Percentiles rank a stretch among this genome's conserved stretches.
phyloP scores from a whole-genome alignment of 164 flowering plant species.

The Nymphaea thermarum region DNA sequence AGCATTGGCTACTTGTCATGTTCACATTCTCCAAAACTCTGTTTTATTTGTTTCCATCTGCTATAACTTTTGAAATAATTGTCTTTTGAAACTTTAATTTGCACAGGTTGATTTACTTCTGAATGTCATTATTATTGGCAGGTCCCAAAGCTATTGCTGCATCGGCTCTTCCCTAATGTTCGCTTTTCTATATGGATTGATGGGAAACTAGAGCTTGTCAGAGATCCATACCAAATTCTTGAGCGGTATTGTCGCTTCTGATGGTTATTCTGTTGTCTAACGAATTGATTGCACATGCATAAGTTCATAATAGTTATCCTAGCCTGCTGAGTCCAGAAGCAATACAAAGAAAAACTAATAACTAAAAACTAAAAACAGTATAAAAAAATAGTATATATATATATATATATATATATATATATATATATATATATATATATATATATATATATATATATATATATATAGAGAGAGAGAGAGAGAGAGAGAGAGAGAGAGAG shows the following conservation, averaged over 20 bases:
- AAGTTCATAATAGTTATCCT: too few relatives aligned
- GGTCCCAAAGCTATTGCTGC: conserved; percentile 89
- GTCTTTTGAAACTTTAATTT: too few relatives aligned
- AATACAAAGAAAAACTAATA: too few relatives aligned
- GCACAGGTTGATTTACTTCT: not conserved
- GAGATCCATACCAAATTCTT: conserved; percentile 86
- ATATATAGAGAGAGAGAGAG: too few relatives aligned
- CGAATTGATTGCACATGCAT: not conserved
- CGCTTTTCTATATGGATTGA: conserved; percentile 91
- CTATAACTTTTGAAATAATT: too few relatives aligned
- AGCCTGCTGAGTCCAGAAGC: too few relatives aligned
- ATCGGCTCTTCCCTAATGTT: conserved; percentile 74
- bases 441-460: too few relatives aligned
- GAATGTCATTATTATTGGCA: conserved; percentile 19
- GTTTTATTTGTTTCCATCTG: too few relatives aligned
- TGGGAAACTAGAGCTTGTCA: conserved; percentile 90
- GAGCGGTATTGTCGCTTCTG: conserved; percentile 48
- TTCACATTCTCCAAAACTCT: too few relatives aligned
- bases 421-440: not conserved
- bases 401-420: not conserved
- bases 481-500: too few relatives aligned
- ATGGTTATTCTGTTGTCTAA: not conserved
- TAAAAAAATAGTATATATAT: not conserved
- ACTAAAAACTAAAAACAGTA: not conserved
- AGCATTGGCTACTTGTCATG: too few relatives aligned